phyloP scores from a whole-genome alignment of 164 flowering plant species.

The Tinospora cordifolia region DNA sequence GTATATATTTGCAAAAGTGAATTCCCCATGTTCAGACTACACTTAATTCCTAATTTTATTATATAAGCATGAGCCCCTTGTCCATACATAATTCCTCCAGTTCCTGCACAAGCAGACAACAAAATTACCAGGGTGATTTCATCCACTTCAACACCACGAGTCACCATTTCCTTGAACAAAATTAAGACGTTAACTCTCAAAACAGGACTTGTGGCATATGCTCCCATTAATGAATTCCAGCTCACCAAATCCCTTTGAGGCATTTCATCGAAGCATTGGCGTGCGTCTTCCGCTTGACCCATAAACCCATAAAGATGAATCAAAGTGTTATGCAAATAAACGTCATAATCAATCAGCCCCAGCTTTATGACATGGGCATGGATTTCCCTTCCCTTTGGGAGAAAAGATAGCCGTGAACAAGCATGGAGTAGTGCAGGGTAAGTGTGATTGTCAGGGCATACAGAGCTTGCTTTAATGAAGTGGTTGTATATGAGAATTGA shows the following conservation, averaged over 20 bases:
- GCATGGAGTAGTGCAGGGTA: constrained; percentile 26
- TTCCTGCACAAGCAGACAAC: constrained; percentile 15
- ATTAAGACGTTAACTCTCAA: constrained; percentile 9
- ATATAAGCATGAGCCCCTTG: constrained; percentile 17
- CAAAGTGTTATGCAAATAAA: constrained; percentile 23
- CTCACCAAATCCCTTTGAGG: constrained; percentile 19
- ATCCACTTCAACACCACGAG: constrained; percentile 14
- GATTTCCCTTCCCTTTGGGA: constrained; percentile 22
- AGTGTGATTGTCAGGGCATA: constrained; percentile 23
- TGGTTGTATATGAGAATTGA: constrained; percentile 25
- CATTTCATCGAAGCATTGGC: constrained; percentile 23
- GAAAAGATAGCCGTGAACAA: constrained; percentile 17
- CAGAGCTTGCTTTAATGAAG: constrained; percentile 12
- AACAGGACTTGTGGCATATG: constrained; percentile 2
- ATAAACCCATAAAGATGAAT: constrained; percentile 20
- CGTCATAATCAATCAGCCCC: constrained; percentile 18
- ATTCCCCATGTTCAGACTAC: constrained; percentile 18
- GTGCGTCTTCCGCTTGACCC: constrained; percentile 9
- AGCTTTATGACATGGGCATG: constrained; percentile 26
- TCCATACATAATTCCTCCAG: constrained; percentile 8
- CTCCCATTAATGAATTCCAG: constrained; percentile 26
- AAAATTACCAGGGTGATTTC: constrained; percentile 17
- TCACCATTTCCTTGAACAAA: constrained; percentile 20
- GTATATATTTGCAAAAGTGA: constrained; percentile 21
- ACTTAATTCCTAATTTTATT: constrained; percentile 14